Conservation (phyloP, 176 grass and related monocot genomes). For the Urochloa ruziziensis region DNA sequence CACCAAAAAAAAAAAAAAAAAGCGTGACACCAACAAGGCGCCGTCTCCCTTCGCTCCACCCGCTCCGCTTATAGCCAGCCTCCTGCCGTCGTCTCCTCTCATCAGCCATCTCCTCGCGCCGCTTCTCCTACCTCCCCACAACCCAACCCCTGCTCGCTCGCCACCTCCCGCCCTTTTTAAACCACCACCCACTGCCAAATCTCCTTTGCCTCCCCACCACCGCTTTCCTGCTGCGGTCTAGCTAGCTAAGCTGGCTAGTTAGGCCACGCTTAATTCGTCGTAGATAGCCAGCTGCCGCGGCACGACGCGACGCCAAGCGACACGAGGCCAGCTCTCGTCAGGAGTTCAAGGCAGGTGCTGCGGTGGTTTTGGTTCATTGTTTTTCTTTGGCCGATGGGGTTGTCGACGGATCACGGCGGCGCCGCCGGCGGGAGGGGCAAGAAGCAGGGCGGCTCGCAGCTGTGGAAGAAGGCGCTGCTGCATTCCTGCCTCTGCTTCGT, state of each 20-base stretch:
- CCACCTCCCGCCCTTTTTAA: slow-evolving; percentile 64
- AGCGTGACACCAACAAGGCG: slow-evolving; percentile 26
- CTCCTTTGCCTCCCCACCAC: slow-evolving; percentile 32
- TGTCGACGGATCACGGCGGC: slow-evolving; percentile 26
- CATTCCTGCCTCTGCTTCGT: slow-evolving; percentile 96
- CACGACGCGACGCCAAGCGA: not conserved
- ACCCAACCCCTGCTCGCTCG: slow-evolving; percentile 12
- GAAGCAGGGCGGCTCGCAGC: slow-evolving; percentile 60
- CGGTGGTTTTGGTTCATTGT: not conserved
- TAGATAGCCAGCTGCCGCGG: not conserved
- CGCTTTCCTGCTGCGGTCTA: not conserved
- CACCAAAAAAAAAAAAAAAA: not conserved
- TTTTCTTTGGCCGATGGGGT: slow-evolving; percentile 40
- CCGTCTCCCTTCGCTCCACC: not conserved
- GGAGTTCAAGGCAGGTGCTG: not conserved
- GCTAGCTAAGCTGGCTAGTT: not conserved
- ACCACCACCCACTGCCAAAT: slow-evolving; percentile 46
- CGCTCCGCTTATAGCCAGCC: not conserved
- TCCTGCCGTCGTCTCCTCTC: not conserved
- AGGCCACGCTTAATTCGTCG: not conserved
- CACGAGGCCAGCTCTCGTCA: not conserved
- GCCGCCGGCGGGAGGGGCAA: slow-evolving; percentile 25
- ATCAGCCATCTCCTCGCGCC: not conserved
- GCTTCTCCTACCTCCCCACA: not conserved
- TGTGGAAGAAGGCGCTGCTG: slow-evolving; percentile 79